These are phyloP conservation scores for Plasmodium inui DNA, from an alignment of 169 alveolate genomes.

Conservation along the genomic window DNA sequence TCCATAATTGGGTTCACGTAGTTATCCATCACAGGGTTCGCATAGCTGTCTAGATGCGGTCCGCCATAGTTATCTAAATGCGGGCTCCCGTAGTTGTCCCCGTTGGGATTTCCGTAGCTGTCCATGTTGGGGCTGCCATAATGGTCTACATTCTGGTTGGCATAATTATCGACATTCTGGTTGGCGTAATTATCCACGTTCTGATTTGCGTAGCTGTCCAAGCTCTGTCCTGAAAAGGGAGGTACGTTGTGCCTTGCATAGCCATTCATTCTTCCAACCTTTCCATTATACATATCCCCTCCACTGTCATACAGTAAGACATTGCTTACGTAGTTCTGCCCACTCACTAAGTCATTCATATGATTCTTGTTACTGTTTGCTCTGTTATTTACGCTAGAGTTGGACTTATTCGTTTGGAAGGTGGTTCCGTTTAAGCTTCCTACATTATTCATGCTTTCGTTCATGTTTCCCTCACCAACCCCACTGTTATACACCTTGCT, in stretches of 20 bases:
- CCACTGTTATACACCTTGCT: background rate
- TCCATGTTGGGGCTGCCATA: background rate
- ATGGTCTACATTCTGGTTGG: background rate
- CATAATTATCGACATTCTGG: background rate
- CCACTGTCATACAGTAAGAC: slow-evolving; percentile 11
- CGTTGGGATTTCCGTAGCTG: background rate
- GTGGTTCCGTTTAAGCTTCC: background rate
- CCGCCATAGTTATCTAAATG: background rate
- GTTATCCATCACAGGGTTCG: background rate
- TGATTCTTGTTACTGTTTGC: background rate
- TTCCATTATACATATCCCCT: slow-evolving; percentile 8
- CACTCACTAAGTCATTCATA: background rate
- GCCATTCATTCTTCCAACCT: background rate
- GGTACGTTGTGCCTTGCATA: background rate
- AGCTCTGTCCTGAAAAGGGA: background rate
- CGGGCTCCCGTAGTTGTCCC: background rate
- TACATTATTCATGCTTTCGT: background rate
- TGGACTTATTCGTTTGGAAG: background rate
- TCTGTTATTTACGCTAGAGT: background rate
- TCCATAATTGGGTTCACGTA: background rate
- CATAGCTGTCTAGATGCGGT: background rate
- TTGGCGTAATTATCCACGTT: background rate
- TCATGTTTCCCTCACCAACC: background rate
- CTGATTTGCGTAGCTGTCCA: background rate
- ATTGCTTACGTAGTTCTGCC: slow-evolving; percentile 13